Evolutionary conservation across 2,329 filamentous ascomycete species (phyloP), one percentile per base, ranked within the genome.

Genomic region (Davidsoniella australis): DNA sequence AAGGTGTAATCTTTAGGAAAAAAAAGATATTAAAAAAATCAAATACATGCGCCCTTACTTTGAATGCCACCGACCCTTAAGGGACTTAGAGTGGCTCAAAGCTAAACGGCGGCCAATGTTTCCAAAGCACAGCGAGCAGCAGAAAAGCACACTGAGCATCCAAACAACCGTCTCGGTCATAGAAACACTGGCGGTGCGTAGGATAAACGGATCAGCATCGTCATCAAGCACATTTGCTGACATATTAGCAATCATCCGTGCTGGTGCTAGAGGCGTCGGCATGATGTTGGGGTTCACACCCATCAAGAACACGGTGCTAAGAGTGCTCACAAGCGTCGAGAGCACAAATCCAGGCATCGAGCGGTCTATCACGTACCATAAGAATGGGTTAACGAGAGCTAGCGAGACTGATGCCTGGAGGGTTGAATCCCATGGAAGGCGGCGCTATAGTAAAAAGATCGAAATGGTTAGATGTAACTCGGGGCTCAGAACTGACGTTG

Each of bases 331-430:
- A 1, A 76, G 67, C 12, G 80, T 71, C 0, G 85, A 87, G 49
- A 95, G 73, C 33, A 91, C 67, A 56, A 96, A 82, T 4, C 91
- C 91, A 0, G 87, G 75, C 56, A 78, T 80, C 43, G 86, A 91
- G 46, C 89, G 84, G 65, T 98, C 91, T 59, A 98, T 83, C 20
- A 96, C 71, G 65, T 94, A 98, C 91, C 91, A 98, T 16, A 98
- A 69, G 8, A 91, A 82, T 1, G 91, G 89, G 61, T 96, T 96
- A 17, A 83, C 85, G 53, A 96, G 76, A 18, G 87, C 85, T 45
- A 98, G 78, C 1, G 88, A 91, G 23, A 93, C 65, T 1, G 88
- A 93, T 17, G 93, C 79, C 64, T 98, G 91, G n/a, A 94, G 76
- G 1, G 87, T 91, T 7, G 88, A 95, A 58, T 88, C 76, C 91